phyloP scores from a whole-genome alignment of 441 rosid genomes.

The Raphanus hybrid region DNA sequence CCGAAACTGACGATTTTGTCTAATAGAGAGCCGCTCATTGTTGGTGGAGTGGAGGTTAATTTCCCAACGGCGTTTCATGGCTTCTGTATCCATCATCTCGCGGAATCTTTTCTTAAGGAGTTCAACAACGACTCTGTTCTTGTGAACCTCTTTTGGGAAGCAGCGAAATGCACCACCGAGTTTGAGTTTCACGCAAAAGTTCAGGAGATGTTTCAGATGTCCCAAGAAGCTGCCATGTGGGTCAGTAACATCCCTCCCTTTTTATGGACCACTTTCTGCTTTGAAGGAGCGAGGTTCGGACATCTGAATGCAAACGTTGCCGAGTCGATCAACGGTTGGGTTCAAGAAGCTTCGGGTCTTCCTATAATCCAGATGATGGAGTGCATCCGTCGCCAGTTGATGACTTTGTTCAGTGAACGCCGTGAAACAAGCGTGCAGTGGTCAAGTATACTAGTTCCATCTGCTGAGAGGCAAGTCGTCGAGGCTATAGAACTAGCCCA shows the following conservation, averaged over 20 bases:
- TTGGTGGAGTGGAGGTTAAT: constrained; percentile 59
- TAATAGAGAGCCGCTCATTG: constrained; percentile 50
- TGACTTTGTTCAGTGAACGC: constrained; percentile 62
- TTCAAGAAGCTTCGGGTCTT: constrained; percentile 56
- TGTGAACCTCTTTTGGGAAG: constrained; percentile 64
- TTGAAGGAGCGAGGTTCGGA: constrained; percentile 63
- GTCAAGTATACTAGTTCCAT: constrained; percentile 58
- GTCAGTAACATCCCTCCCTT: constrained; percentile 51
- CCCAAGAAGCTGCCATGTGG: constrained; percentile 63
- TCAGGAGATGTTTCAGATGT: constrained; percentile 54
- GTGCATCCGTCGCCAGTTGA: constrained; percentile 59
- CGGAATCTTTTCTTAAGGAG: constrained; percentile 51
- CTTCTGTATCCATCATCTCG: constrained; percentile 57
- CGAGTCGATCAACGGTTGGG: constrained; percentile 53
- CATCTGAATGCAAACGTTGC: constrained; percentile 51
- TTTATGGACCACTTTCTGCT: constrained; percentile 67
- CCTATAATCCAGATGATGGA: constrained; percentile 73
- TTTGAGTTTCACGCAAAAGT: constrained; percentile 54
- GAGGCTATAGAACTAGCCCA: constrained; percentile 56
- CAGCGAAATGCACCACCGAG: constrained; percentile 61
- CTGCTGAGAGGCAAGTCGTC: constrained; percentile 53
- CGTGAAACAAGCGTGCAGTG: constrained; percentile 63
- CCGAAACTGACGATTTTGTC: constrained; percentile 77
- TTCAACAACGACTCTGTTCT: constrained; percentile 53
- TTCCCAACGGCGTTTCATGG: constrained; percentile 82